phyloP scores from a whole-genome alignment of 768 basidiomycete species.

The Tylopilus rubrobrunneus region DNA sequence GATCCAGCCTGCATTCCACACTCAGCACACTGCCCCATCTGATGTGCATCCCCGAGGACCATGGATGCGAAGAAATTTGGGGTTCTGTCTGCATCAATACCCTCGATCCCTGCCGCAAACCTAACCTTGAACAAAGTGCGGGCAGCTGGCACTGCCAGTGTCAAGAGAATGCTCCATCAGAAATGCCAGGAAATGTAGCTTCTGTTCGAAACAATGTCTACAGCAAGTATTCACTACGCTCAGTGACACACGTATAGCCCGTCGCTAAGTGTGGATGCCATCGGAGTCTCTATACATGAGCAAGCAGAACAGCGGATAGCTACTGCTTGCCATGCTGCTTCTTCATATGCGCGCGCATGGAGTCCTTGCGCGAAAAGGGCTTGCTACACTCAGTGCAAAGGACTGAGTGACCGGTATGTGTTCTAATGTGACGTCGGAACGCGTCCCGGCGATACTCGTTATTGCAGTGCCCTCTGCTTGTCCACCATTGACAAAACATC shows the following conservation, averaged over 20 bases:
- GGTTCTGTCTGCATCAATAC: neutral
- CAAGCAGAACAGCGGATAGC: neutral
- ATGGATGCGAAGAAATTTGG: neutral
- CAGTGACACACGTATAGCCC: neutral
- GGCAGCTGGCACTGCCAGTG: neutral
- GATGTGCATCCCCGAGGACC: too few relatives aligned
- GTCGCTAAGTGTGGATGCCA: neutral
- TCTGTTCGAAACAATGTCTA: neutral
- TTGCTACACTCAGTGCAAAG: neutral
- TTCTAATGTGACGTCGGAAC: constrained; percentile 4
- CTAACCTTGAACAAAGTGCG: neutral
- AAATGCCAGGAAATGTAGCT: neutral
- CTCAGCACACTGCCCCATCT: too few relatives aligned
- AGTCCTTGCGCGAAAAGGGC: constrained; percentile 4
- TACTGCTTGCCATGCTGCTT: neutral
- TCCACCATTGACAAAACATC: constrained; percentile 7
- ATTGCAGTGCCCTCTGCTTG: neutral
- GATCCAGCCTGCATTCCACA: too few relatives aligned
- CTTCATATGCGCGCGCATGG: constrained; percentile 1
- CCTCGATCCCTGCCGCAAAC: neutral
- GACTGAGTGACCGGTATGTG: neutral
- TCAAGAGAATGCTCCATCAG: neutral
- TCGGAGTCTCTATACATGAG: neutral
- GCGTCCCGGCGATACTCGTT: neutral
- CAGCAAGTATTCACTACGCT: neutral